Evolutionary conservation across 371 early-diverging fungal species (phyloP).

Genomic region (Nematocida parisii): DNA sequence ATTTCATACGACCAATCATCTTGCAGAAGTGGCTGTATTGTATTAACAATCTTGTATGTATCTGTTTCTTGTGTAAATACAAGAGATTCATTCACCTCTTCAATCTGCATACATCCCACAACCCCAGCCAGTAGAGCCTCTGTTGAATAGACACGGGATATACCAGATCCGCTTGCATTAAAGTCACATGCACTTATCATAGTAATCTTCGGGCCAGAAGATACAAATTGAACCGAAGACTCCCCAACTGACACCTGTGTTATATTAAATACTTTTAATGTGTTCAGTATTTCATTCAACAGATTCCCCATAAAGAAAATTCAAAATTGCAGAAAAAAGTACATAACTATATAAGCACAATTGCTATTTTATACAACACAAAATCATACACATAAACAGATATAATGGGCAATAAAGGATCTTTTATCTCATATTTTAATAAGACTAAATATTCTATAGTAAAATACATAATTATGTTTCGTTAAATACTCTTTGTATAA

Average conservation of each 20-base stretch:
- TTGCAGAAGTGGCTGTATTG: slow-evolving; percentile 13
- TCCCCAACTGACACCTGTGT: slow-evolving; percentile 3
- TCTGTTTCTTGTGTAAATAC: slow-evolving; percentile 14
- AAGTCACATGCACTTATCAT: slow-evolving; percentile 6
- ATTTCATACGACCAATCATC: neutral
- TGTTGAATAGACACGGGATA: slow-evolving; percentile 4
- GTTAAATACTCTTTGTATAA: no score
- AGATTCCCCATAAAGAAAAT: neutral
- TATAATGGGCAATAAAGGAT: no score
- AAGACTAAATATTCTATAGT: no score
- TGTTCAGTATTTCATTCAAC: slow-evolving; percentile 7
- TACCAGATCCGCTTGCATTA: neutral
- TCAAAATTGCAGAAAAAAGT: neutral
- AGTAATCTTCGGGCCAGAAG: neutral
- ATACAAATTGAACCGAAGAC: neutral
- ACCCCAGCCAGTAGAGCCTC: neutral
- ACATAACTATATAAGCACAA: no score
- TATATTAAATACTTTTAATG: slow-evolving; percentile 6
- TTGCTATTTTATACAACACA: no score
- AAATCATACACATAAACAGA: no score
- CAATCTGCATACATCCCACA: neutral
- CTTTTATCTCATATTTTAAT: no score
- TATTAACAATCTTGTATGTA: slow-evolving; percentile 6
- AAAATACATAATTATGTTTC: no score
- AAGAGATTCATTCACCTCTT: slow-evolving; percentile 13